Percentiles rank a stretch among this genome's conserved stretches.
Conservation (phyloP, 2,329 filamentous ascomycete species). For the Sporothrix phasma region DNA sequence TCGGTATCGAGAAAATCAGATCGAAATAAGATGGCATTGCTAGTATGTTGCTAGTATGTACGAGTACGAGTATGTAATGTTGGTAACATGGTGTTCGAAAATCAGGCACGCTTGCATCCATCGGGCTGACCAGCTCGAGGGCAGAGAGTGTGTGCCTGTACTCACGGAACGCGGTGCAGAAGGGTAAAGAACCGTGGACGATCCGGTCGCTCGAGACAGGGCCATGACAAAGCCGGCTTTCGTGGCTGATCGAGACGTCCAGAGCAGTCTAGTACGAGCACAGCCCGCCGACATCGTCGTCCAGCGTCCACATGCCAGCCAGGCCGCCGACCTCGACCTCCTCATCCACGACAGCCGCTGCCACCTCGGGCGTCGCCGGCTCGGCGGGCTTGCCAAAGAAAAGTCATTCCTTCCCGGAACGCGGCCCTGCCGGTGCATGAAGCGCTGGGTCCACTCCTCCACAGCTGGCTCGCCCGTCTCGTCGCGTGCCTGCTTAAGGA, state of each 20-base stretch:
- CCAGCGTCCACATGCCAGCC: slow-evolving; percentile 80
- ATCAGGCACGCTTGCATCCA: not conserved
- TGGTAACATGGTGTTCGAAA: too few relatives aligned
- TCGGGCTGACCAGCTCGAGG: not conserved
- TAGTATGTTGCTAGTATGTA: too few relatives aligned
- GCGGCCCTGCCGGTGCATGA: slow-evolving; percentile 45
- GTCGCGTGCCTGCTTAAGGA: slow-evolving; percentile 91
- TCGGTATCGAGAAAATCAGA: not conserved
- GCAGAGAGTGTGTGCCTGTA: not conserved
- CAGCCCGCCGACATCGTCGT: slow-evolving; percentile 62
- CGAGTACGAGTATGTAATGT: too few relatives aligned
- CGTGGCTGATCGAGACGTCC: not conserved
- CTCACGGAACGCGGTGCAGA: not conserved
- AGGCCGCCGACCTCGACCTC: slow-evolving; percentile 52
- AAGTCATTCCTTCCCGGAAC: slow-evolving; percentile 45
- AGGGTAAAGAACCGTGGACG: not conserved
- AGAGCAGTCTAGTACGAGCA: slow-evolving; percentile 37
- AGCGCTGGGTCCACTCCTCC: slow-evolving; percentile 48
- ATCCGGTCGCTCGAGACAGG: not conserved
- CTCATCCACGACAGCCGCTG: slow-evolving; percentile 10
- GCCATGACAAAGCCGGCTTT: not conserved
- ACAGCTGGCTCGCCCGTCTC: slow-evolving; percentile 92
- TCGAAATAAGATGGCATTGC: not conserved
- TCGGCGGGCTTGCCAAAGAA: slow-evolving; percentile 43
- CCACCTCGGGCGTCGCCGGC: slow-evolving; percentile 29